Evolutionary conservation across 139 green algal species (phyloP), one percentile per base, ranked within the genome.

Genomic region (Chlamydomonas sp.): DNA sequence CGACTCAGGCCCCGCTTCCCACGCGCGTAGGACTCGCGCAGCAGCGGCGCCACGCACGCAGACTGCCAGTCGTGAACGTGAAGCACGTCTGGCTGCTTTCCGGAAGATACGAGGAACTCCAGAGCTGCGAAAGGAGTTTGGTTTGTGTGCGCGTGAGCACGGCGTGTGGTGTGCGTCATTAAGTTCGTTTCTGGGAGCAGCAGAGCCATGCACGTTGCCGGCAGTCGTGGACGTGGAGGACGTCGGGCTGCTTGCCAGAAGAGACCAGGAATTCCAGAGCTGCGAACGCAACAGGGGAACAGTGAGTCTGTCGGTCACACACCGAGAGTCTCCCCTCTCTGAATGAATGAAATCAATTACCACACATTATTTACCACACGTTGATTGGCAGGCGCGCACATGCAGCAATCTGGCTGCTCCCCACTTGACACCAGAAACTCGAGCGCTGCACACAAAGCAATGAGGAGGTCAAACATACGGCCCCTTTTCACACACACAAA

Each of bases 51-150:
- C 65, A 89, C 79, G 0, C 85, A 82, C 0, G 76, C 70, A 3
- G 73, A 76, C 79, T 96, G 91, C 91, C 90, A 98, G 78, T 98
- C 93, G 74, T 98, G 93, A 16, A 85, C 39, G 81, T 98, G 82
- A 28, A 87, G 63, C 2, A 87, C 37, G 64, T 85, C 73, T 1
- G 79, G 79, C 47, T 77, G 70, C 76, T 75, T 73, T 34, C 61
- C 70, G 37, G 26, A 74, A n/a, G 39, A 62, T 16, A 57, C 47
- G 62, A 97, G 69, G 70, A 86, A 94, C 80, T 98, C 92, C 33
- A 98, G 83, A 2, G 79, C 79, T 0, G 79, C 79, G 1, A n/a
- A n/a, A n/a, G n/a, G n/a, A n/a, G n/a, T n/a, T n/a, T n/a, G n/a
- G n/a, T n/a, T n/a, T n/a, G n/a, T n/a, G n/a, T n/a, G n/a, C n/a